Evolutionary conservation across 2,329 filamentous ascomycete genomes (phyloP).

Genomic region (Metarhizium brunneum): DNA sequence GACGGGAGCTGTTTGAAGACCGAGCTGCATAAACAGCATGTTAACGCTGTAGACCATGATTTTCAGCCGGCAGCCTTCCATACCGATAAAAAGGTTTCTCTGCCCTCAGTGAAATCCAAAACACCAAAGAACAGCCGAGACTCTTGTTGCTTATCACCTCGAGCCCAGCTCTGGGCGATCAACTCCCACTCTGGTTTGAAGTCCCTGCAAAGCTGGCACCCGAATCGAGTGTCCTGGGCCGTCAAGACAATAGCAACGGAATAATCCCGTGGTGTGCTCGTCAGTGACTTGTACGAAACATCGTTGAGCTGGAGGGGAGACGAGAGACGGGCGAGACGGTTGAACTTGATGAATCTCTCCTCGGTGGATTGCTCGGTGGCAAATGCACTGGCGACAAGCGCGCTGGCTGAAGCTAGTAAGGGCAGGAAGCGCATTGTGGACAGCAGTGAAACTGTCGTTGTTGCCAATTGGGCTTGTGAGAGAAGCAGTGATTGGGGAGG

Average conservation of each 20-base stretch:
- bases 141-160: slow-evolving; percentile 67
- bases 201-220: slow-evolving; percentile 77
- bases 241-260: slow-evolving; percentile 75
- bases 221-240: slow-evolving; percentile 72
- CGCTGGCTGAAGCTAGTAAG: slow-evolving; percentile 51
- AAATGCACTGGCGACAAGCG: slow-evolving; percentile 50
- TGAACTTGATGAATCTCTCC: slow-evolving; percentile 64
- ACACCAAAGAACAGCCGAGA: slow-evolving; percentile 71
- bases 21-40: slow-evolving; percentile 47
- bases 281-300: slow-evolving; percentile 64
- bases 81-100: slow-evolving; percentile 80
- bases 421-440: slow-evolving; percentile 60
- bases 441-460: slow-evolving; percentile 5
- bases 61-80: slow-evolving; percentile 12
- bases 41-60: background rate
- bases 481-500: background rate
- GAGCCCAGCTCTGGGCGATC: slow-evolving; percentile 75
- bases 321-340: slow-evolving; percentile 54
- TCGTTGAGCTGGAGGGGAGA: slow-evolving; percentile 73
- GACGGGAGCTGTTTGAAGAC: slow-evolving; percentile 88
- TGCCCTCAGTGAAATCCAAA: slow-evolving; percentile 80
- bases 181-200: slow-evolving; percentile 95
- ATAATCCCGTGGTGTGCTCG: slow-evolving; percentile 72
- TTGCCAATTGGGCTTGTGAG: slow-evolving; percentile 6
- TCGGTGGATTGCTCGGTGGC: slow-evolving; percentile 54